Evolutionary conservation across 2,329 filamentous ascomycete species (phyloP).

Genomic region (Colletotrichum falcatum): DNA sequence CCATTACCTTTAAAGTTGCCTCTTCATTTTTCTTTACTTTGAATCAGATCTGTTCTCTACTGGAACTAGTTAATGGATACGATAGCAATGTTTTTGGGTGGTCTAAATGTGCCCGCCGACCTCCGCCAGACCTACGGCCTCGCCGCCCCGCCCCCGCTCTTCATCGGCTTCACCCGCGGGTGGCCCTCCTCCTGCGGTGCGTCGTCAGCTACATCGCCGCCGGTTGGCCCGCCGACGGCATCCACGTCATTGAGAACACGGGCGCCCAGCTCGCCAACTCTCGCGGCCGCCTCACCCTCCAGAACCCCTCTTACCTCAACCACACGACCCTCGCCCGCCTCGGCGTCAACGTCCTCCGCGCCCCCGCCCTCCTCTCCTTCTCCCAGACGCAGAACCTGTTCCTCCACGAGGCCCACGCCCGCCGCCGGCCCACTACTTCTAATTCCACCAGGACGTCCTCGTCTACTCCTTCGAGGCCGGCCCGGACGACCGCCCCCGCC

Average conservation of each 20-base stretch:
- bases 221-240: slow-evolving; percentile 68
- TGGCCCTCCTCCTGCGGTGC: slow-evolving; percentile 67
- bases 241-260: slow-evolving; percentile 71
- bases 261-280: slow-evolving; percentile 66
- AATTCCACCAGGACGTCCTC: slow-evolving; percentile 68
- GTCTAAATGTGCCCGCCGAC: slow-evolving; percentile 43
- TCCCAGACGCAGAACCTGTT: slow-evolving; percentile 68
- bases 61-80: no score
- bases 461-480: slow-evolving; percentile 54
- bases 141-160: slow-evolving; percentile 59
- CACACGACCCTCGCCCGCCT: slow-evolving; percentile 62
- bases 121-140: slow-evolving; percentile 54
- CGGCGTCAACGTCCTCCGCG: slow-evolving; percentile 63
- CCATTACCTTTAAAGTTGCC: no score
- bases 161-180: slow-evolving; percentile 70
- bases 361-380: slow-evolving; percentile 65
- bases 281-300: slow-evolving; percentile 58
- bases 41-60: no score
- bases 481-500: slow-evolving; percentile 39
- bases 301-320: slow-evolving; percentile 69
- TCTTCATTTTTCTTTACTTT: no score
- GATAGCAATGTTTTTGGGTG: no score
- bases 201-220: slow-evolving; percentile 69
- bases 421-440: slow-evolving; percentile 64
- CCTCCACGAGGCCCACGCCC: slow-evolving; percentile 57